A percentile compares a stretch with the other conserved stretches of the same genome.
phyloP scores from a whole-genome alignment of 1,139 yeast genomes.

The Trichomonascaceae sp. region DNA sequence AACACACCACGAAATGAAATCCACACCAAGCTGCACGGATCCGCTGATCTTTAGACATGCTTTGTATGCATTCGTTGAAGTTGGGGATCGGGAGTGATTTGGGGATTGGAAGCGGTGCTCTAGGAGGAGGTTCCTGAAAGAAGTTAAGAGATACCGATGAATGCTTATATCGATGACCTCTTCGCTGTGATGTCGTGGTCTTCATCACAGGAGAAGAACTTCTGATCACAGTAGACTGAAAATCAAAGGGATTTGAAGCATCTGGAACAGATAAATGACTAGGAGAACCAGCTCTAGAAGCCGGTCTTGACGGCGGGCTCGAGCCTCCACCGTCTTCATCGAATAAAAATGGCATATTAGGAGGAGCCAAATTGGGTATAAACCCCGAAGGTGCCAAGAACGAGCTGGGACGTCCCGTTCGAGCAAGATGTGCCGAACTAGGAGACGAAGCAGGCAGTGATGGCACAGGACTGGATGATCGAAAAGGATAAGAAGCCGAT shows the following conservation, averaged over 20 bases:
- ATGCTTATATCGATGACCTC: conserved; percentile 93
- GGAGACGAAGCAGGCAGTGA: not conserved
- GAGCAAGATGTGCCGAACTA: not conserved
- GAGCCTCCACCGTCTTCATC: conserved; percentile 1
- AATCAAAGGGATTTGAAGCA: conserved; percentile 32
- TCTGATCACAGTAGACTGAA: conserved; percentile 27
- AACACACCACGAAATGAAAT: conserved; percentile 51
- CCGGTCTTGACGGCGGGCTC: conserved; percentile 4
- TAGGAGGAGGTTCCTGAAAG: conserved; percentile 84
- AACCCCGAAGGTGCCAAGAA: not conserved
- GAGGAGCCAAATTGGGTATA: conserved; percentile 10
- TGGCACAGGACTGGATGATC: not conserved
- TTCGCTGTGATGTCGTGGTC: conserved; percentile 49
- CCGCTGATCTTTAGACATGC: conserved; percentile 50
- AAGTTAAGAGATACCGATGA: conserved; percentile 96
- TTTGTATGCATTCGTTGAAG: conserved; percentile 50
- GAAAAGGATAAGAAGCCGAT: not conserved
- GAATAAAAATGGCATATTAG: conserved; percentile 2
- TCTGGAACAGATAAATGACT: not conserved
- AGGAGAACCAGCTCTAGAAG: conserved; percentile 1
- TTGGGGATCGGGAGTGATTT: conserved; percentile 79
- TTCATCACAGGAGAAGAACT: conserved; percentile 18
- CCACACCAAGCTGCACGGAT: conserved; percentile 59
- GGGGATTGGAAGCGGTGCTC: conserved; percentile 66
- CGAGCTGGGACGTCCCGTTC: not conserved